phyloP scores from a whole-genome alignment of 1,284 basidiomycete species.

The Ceratobasidium papillatum region DNA sequence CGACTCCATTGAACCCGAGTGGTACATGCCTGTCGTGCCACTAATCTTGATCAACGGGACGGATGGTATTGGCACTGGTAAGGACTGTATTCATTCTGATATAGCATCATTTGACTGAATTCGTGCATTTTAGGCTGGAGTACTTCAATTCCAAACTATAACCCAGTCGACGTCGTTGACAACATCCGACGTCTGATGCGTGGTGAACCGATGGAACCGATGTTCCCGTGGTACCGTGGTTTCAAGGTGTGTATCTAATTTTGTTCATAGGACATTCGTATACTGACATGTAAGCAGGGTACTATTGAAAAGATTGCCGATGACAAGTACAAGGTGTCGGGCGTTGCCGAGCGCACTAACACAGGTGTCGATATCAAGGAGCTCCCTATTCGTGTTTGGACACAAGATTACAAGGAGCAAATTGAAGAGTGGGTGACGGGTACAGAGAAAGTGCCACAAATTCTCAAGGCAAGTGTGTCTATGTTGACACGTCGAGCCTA shows the following conservation, averaged over 20 bases:
- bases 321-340: constrained; percentile 89
- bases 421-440: constrained; percentile 73
- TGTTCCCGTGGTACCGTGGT: constrained; percentile 98
- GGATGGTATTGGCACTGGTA: constrained; percentile 97
- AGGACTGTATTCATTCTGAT: constrained; percentile 45
- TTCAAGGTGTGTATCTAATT: constrained; percentile 60
- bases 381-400: constrained; percentile 96
- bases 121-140: constrained; percentile 79
- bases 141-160: constrained; percentile 92
- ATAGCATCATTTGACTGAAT: background rate
- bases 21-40: constrained; percentile 91
- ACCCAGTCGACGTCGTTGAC: constrained; percentile 88
- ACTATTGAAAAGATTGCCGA: constrained; percentile 81
- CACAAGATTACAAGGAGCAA: constrained; percentile 89
- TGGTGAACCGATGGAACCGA: constrained; percentile 82
- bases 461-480: constrained; percentile 65
- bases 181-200: constrained; percentile 90
- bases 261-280: background rate
- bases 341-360: constrained; percentile 79
- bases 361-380: constrained; percentile 95
- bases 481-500: background rate
- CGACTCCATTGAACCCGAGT: constrained; percentile 90
- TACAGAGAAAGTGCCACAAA: constrained; percentile 68
- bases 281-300: constrained; percentile 61
- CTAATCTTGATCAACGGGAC: constrained; percentile 93